Evolutionary conservation across 1,284 basidiomycete genomes (phyloP), one percentile per base, ranked within the genome.

Genomic region (Ceratobasidium sp.): DNA sequence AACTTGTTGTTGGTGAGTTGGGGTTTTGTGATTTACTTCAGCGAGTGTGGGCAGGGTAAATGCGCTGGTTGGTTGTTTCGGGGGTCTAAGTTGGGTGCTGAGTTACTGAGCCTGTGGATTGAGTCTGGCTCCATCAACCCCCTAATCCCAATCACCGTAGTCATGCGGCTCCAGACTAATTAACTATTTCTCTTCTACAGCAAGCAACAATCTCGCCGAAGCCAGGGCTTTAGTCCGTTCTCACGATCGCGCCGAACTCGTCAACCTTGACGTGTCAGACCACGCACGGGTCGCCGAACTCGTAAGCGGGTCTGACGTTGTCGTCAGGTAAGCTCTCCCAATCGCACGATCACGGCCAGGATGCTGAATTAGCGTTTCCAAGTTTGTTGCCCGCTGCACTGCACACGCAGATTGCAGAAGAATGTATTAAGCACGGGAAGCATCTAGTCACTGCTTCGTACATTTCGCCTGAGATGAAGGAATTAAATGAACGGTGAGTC

Each of bases 401-500:
- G 82, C 97, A 99, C 79, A 86, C 90, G 6, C 79, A 82, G 1
- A 87, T 97, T 31, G 97, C 96, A 15, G 86, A 91, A 77, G 81
- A 91, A 0, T 98, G 97, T 79, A 91, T 98, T 76, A 79, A 87
- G 73, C 86, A 92, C 79, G 82, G 85, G 44, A 93, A 91, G 76
- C 92, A 98, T 79, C 88, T 99, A 75, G 90, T 98, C 66, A 98
- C 97, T 0, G 96, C 96, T 0, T 97, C 95, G 1, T 99, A 99
- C 81, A 92, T 95, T 78, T 95, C 94, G 0, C 89, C 89, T 0
- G 89, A 88, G 24, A 98, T 98, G 93, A 85, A 85, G 22, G 85
- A 84, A 0, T 83, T 98, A 15, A 86, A 96, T 80, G 79, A 86
- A 7, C 82, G 84, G 93, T 95, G 76, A 56, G 87, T 82, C 14